Conservation (phyloP, 192 early-diverging fungal genomes). For the Dispira parvispora region DNA sequence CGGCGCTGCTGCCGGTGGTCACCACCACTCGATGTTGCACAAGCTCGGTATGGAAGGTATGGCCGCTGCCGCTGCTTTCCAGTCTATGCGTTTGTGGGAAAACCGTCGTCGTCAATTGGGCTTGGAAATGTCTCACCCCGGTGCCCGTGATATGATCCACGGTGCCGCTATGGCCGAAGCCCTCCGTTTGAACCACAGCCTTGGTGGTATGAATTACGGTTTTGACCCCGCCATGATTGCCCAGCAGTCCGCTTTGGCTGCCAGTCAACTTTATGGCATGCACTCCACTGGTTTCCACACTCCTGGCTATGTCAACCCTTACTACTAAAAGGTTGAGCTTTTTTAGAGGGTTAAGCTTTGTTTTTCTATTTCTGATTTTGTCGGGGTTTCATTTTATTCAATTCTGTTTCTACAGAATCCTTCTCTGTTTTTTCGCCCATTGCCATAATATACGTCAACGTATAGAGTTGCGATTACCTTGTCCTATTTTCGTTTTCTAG, state of each 20-base stretch:
- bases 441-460: no score
- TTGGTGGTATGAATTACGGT: not conserved
- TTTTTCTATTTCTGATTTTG: no score
- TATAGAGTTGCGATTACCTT: no score
- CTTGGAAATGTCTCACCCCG: not conserved
- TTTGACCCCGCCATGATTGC: not conserved
- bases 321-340: not conserved
- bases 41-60: not conserved
- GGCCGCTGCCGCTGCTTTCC: constrained; percentile 4
- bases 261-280: not conserved
- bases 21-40: not conserved
- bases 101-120: not conserved
- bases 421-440: no score
- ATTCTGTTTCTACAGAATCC: no score
- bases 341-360: no score
- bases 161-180: constrained; percentile 5
- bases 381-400: no score
- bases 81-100: constrained; percentile 1
- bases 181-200: not conserved
- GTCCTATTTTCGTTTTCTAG: no score
- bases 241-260: not conserved
- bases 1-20: no score
- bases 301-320: not conserved
- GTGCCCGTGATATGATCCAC: not conserved
- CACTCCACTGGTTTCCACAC: not conserved